Evolutionary conservation across 1,284 basidiomycete species (phyloP).

Genomic region (Xanthoconium separans): DNA sequence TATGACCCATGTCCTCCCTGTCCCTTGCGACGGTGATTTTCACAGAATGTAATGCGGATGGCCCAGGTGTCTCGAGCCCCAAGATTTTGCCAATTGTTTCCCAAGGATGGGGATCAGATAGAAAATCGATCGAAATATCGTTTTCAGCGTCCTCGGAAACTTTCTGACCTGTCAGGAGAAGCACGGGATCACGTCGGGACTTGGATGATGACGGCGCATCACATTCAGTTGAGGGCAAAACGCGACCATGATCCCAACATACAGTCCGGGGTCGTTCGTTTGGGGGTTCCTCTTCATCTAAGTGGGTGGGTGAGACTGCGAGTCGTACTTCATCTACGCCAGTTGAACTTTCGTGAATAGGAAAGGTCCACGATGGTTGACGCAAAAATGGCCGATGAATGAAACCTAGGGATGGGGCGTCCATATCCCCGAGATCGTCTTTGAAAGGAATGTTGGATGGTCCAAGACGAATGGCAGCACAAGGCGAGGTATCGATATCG

Average conservation of each 20-base stretch:
- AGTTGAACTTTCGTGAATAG: background rate
- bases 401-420: background rate
- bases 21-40: constrained; percentile 21
- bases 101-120: constrained; percentile 32
- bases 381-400: background rate
- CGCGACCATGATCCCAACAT: background rate
- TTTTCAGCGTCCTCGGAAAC: background rate
- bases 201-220: background rate
- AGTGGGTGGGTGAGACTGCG: background rate
- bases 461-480: background rate
- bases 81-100: constrained; percentile 30
- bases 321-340: background rate
- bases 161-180: background rate
- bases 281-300: background rate
- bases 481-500: constrained; percentile 27
- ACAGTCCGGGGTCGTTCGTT: background rate
- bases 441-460: background rate
- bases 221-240: background rate
- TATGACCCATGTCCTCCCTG: constrained; percentile 30
- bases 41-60: background rate
- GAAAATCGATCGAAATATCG: constrained; percentile 21
- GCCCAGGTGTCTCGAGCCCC: constrained; percentile 8
- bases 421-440: background rate
- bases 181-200: background rate
- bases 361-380: background rate